A percentile compares a stretch with the other conserved stretches of the same genome.
Evolutionary conservation across 225 moss, liverwort and hornwort species (phyloP).

Genomic region (Bryum argenteum): DNA sequence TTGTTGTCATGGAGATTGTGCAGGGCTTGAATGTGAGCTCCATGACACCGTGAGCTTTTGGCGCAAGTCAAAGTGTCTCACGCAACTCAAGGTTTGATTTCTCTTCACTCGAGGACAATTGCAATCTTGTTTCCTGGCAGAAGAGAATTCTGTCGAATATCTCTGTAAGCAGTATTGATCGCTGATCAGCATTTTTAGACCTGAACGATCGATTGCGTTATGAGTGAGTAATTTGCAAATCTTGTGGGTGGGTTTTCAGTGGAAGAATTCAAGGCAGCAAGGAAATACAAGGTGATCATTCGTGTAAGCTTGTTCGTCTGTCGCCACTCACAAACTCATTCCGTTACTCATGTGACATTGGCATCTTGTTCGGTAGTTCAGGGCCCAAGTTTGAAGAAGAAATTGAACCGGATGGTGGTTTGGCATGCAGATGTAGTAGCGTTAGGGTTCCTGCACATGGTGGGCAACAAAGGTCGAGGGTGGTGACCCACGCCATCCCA

Average conservation of each 20-base stretch:
- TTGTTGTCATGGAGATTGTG: constrained; percentile 10
- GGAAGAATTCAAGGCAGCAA: constrained; percentile 48
- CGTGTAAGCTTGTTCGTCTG: constrained; percentile 44
- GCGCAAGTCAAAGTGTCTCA: constrained; percentile 35
- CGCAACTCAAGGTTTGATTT: constrained; percentile 37
- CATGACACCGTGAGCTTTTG: constrained; percentile 26
- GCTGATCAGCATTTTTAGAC: no score
- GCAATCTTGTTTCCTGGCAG: no score
- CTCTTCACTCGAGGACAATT: background rate
- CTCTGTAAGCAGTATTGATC: no score
- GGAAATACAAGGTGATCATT: constrained; percentile 62
- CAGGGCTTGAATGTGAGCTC: constrained; percentile 43
- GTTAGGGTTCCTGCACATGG: constrained; percentile 32
- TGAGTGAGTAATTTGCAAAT: constrained; percentile 27
- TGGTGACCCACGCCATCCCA: constrained; percentile 69
- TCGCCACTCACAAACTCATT: constrained; percentile 34
- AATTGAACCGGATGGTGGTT: constrained; percentile 12
- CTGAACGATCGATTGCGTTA: background rate
- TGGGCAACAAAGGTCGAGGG: constrained; percentile 45
- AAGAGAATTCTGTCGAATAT: background rate
- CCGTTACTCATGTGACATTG: constrained; percentile 1
- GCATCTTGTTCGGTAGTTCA: constrained; percentile 1
- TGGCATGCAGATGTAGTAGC: constrained; percentile 39
- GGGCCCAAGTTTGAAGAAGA: constrained; percentile 1
- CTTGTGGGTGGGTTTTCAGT: constrained; percentile 17